Conservation (phyloP, 768 basidiomycete genomes). For the Boletus subcaerulescens region DNA sequence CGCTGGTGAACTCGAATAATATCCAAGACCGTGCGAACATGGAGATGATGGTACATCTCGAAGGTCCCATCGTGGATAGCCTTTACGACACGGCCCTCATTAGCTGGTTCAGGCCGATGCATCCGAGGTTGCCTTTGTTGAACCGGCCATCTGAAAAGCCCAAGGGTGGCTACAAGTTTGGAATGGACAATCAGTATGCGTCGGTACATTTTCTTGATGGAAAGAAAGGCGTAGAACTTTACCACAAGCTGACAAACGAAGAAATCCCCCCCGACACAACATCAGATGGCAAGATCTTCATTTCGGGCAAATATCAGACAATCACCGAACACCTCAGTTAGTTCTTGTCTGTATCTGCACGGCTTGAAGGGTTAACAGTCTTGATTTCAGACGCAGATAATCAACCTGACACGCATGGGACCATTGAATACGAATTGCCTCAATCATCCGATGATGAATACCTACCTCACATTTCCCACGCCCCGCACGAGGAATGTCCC, state of each 20-base stretch:
- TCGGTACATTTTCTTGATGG: conserved; percentile 30
- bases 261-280: conserved; percentile 7
- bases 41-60: conserved; percentile 67
- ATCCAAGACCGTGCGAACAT: conserved; percentile 56
- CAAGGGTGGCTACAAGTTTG: conserved; percentile 37
- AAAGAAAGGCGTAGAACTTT: conserved; percentile 22
- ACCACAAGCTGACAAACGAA: conserved; percentile 16
- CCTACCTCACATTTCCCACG: conserved; percentile 59
- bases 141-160: conserved; percentile 30
- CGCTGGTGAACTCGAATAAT: conserved; percentile 64
- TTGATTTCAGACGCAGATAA: conserved; percentile 31
- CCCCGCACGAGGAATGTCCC: conserved; percentile 54
- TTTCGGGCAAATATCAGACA: conserved; percentile 35
- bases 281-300: conserved; percentile 17
- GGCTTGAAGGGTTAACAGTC: conserved; percentile 9
- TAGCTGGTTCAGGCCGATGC: conserved; percentile 51
- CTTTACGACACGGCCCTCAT: conserved; percentile 69
- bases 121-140: conserved; percentile 44
- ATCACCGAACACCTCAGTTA: conserved; percentile 41
- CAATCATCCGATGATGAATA: conserved; percentile 45
- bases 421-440: conserved; percentile 25
- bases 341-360: neutral
- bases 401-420: conserved; percentile 33
- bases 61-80: conserved; percentile 66
- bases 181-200: conserved; percentile 32